These are phyloP conservation scores for Harrya chromipes DNA, from an alignment of 768 basidiomycete genomes.

Conservation along the genomic window DNA sequence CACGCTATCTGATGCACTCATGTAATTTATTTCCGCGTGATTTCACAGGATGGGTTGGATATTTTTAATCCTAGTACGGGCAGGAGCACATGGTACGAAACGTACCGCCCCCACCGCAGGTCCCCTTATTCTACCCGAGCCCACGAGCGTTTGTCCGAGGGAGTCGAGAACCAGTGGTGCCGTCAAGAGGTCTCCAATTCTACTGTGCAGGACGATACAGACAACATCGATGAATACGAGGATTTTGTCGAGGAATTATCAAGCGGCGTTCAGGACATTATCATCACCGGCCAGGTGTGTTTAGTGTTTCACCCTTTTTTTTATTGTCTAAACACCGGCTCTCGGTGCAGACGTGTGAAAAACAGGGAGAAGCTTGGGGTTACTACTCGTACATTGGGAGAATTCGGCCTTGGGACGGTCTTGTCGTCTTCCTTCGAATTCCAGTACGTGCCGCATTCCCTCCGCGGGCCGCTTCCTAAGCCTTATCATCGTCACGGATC, in stretches of 20 bases:
- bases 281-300: constrained; percentile 50
- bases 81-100: constrained; percentile 43
- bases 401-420: constrained; percentile 50
- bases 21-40: constrained; percentile 11
- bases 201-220: constrained; percentile 21
- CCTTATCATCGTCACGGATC: constrained; percentile 13
- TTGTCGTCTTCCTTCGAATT: constrained; percentile 43
- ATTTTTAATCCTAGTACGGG: constrained; percentile 41
- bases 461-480: constrained; percentile 2
- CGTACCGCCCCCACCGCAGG: constrained; percentile 38
- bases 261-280: constrained; percentile 48
- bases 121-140: constrained; percentile 37
- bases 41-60: constrained; percentile 39
- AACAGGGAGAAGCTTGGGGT: constrained; percentile 50
- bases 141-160: constrained; percentile 25
- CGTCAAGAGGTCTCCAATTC: constrained; percentile 20
- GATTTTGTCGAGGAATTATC: constrained; percentile 36
- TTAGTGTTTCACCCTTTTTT: not conserved
- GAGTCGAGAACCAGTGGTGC: constrained; percentile 21
- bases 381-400: constrained; percentile 44
- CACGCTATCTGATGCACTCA: not conserved
- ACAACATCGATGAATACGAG: constrained; percentile 36
- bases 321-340: not conserved
- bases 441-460: constrained; percentile 35
- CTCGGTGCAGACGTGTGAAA: constrained; percentile 38